Evolutionary conservation across 495 filamentous ascomycete species (phyloP), one percentile per base, ranked within the genome.

Genomic region (Neurospora discreta): DNA sequence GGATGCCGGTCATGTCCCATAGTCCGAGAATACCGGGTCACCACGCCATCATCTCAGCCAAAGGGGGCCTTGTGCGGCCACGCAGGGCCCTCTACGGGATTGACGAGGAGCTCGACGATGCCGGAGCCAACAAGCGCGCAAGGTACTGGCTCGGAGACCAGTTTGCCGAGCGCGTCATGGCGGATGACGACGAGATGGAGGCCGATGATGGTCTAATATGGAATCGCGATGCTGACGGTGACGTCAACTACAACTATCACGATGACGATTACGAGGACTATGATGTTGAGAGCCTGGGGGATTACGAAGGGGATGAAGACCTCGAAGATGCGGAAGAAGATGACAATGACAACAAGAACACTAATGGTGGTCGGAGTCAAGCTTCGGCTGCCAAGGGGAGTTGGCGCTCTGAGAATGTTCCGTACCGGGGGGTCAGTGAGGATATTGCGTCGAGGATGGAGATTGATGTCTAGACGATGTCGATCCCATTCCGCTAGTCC

Each of bases 1-100:
- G 92, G 11, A 85, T 97, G 42, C 93, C 92, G 10, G 86, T 97
- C 71, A 91, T 95, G 60, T 88, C 94, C 77, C 91, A 93, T 74
- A 86, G 87, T 78, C 84, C 90, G 72, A 81, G 74, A 60, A 74
- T 77, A 71, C 71, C 70, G 72, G 77, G 73, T 69, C 73, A 71
- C 38, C 20, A 75, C 58, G 43, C 76, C 58, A 36, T 72, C n/a
- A 71, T 78, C 46, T 73, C 71, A 3, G 65, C 40, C 10, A 39
- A 36, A 4, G 18, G 43, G 33, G 67, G 41, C 5, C 71, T 40
- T 33, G 68, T 20, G 18, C 71, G 44, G 7, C 67, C 65, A 13
- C 68, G 39, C 20, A 39, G 52, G 5, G 6, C 3, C 26, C 26
- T 60, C 23, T 60, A 60, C 18, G 69, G 38, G 23, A 58, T 67